Conservation (phyloP, 2,329 filamentous ascomycete species). For the Pestalotiopsis fici region DNA sequence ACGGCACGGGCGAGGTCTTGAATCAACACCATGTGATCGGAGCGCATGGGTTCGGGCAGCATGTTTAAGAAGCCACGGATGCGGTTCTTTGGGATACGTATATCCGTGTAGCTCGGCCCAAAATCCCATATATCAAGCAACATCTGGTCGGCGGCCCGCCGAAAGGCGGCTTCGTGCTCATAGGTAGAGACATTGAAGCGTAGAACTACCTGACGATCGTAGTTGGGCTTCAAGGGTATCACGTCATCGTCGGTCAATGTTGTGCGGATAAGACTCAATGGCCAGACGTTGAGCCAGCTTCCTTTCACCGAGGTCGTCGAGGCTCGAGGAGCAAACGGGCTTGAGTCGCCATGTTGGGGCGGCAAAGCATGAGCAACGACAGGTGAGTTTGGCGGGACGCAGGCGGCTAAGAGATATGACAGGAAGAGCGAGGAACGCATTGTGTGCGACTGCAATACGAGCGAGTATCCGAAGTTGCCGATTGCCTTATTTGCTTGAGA, state of each 20-base stretch:
- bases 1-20: slow-evolving; percentile 78
- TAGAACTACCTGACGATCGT: slow-evolving; percentile 82
- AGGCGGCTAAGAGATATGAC: neutral
- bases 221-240: slow-evolving; percentile 43
- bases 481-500: neutral
- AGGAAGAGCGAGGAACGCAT: neutral
- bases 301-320: neutral
- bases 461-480: neutral
- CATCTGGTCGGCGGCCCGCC: slow-evolving; percentile 49
- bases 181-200: slow-evolving; percentile 74
- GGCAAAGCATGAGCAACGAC: slow-evolving; percentile 1
- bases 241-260: slow-evolving; percentile 16
- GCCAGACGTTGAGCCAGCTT: slow-evolving; percentile 8
- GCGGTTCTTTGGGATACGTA: slow-evolving; percentile 75
- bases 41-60: slow-evolving; percentile 73
- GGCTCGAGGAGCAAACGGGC: neutral
- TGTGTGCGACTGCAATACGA: neutral
- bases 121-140: slow-evolving; percentile 92
- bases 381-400: neutral
- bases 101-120: slow-evolving; percentile 79
- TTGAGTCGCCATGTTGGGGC: neutral
- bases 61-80: slow-evolving; percentile 78
- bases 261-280: slow-evolving; percentile 16
- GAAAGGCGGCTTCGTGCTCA: slow-evolving; percentile 26
- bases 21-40: slow-evolving; percentile 74